These are phyloP conservation scores for Hemisphaericaspora nanyangensis DNA, from an alignment of 805 yeast species.

Conservation along the genomic window DNA sequence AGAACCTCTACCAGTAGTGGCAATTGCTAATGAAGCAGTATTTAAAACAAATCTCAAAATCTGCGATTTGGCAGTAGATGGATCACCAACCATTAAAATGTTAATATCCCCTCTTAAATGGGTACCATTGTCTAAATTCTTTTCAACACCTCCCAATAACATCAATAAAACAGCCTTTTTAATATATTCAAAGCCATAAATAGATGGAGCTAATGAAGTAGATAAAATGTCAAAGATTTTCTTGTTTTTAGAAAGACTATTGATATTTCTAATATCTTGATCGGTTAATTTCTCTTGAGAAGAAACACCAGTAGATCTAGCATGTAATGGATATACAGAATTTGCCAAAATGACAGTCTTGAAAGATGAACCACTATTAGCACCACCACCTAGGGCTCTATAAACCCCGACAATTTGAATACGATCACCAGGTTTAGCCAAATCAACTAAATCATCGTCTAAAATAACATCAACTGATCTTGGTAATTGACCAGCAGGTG, in stretches of 20 bases:
- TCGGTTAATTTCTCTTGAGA: constrained; percentile 68
- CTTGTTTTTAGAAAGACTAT: constrained; percentile 64
- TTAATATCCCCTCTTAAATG: constrained; percentile 98
- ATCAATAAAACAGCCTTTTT: constrained; percentile 87
- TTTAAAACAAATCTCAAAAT: constrained; percentile 89
- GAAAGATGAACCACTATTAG: constrained; percentile 61
- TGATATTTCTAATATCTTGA: constrained; percentile 80
- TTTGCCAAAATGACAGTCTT: constrained; percentile 82
- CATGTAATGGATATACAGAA: constrained; percentile 83
- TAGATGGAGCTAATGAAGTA: constrained; percentile 90
- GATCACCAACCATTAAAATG: constrained; percentile 96
- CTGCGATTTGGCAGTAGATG: constrained; percentile 97
- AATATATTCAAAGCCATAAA: constrained; percentile 88
- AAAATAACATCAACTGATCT: constrained; percentile 87
- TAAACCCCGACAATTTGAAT: constrained; percentile 92
- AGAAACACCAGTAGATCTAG: constrained; percentile 82
- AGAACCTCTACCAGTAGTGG: constrained; percentile 99
- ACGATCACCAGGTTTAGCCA: constrained; percentile 93
- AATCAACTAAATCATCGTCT: constrained; percentile 92
- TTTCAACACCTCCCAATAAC: constrained; percentile 92
- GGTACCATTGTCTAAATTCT: constrained; percentile 89
- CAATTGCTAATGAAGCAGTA: constrained; percentile 93
- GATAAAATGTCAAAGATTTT: constrained; percentile 76
- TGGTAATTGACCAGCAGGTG: constrained; percentile 97
- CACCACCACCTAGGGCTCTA: constrained; percentile 80